Evolutionary conservation across 2,329 filamentous ascomycete genomes (phyloP).

Genomic region (Hypoxylon rubiginosum): DNA sequence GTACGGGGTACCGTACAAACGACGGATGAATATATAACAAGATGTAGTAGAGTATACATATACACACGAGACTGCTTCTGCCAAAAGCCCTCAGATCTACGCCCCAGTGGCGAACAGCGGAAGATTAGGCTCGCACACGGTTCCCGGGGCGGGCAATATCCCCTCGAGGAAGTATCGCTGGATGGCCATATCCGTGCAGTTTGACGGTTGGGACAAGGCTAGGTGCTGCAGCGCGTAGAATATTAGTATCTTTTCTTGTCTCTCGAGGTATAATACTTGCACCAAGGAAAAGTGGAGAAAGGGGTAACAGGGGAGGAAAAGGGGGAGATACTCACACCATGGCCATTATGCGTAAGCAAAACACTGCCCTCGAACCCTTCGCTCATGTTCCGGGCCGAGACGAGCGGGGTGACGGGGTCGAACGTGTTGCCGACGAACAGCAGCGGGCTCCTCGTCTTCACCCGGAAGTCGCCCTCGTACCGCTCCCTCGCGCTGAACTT

Average conservation of each 20-base stretch:
- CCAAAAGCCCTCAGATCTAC: not conserved
- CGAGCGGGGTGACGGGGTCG: slow-evolving; percentile 57
- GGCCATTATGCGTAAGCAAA: slow-evolving; percentile 54
- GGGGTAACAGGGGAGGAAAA: too few species aligned
- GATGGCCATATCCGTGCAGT: slow-evolving; percentile 49
- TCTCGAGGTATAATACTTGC: not conserved
- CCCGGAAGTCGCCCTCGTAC: slow-evolving; percentile 51
- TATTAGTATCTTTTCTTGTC: too few species aligned
- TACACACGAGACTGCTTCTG: not conserved
- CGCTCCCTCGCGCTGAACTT: slow-evolving; percentile 53
- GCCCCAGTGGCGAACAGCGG: slow-evolving; percentile 17
- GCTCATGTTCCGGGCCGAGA: slow-evolving; percentile 55
- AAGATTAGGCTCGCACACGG: slow-evolving; percentile 49
- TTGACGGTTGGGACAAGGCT: slow-evolving; percentile 46
- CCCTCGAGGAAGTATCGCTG: slow-evolving; percentile 54
- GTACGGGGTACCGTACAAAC: too few species aligned
- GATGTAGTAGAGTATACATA: too few species aligned
- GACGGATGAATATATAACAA: too few species aligned
- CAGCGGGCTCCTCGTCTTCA: slow-evolving; percentile 45
- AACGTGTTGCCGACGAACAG: slow-evolving; percentile 56
- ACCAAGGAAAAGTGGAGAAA: too few species aligned
- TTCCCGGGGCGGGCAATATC: slow-evolving; percentile 51
- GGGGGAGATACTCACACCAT: slow-evolving; percentile 51
- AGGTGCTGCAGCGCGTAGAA: slow-evolving; percentile 34
- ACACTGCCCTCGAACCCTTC: slow-evolving; percentile 55